Conservation (phyloP, 768 basidiomycete genomes). For the Xerocomellus chrysenteron region DNA sequence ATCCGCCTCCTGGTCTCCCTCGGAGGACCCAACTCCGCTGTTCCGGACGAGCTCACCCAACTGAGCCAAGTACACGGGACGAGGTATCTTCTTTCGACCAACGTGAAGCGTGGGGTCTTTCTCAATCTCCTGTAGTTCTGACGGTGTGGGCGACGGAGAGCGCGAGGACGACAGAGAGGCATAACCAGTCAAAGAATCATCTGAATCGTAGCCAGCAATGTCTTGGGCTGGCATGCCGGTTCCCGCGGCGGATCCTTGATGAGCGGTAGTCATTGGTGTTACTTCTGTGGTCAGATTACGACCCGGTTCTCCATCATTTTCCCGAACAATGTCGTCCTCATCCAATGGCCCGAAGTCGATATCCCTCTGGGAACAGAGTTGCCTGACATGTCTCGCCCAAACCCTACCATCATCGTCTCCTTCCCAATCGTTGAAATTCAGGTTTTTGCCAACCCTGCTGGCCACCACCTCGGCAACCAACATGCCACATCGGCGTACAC, state of each 20-base stretch:
- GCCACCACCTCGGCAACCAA: slow-evolving; percentile 83
- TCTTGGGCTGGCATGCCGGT: slow-evolving; percentile 9
- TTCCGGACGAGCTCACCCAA: slow-evolving; percentile 74
- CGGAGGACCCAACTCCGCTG: slow-evolving; percentile 47
- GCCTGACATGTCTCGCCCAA: slow-evolving; percentile 65
- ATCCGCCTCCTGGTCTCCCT: slow-evolving; percentile 68
- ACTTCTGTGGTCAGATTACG: slow-evolving; percentile 18
- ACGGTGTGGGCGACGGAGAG: slow-evolving; percentile 76
- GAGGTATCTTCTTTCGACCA: slow-evolving; percentile 63
- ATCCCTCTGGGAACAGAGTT: slow-evolving; percentile 50
- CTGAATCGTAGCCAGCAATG: slow-evolving; percentile 61
- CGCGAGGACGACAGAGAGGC: slow-evolving; percentile 64
- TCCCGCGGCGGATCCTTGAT: background rate
- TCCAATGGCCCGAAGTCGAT: slow-evolving; percentile 42
- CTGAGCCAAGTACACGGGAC: slow-evolving; percentile 89
- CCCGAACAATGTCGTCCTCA: slow-evolving; percentile 4
- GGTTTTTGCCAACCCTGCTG: slow-evolving; percentile 53
- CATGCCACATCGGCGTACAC: slow-evolving; percentile 89
- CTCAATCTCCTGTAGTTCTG: slow-evolving; percentile 80
- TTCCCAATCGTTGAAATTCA: slow-evolving; percentile 85
- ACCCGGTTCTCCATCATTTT: slow-evolving; percentile 5
- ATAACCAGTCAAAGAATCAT: slow-evolving; percentile 81
- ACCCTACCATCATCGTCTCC: slow-evolving; percentile 62
- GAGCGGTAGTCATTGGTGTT: background rate
- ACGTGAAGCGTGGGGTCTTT: slow-evolving; percentile 80